phyloP scores from a whole-genome alignment of 176 grass and related monocot species.

The Oropetium thomaeum region DNA sequence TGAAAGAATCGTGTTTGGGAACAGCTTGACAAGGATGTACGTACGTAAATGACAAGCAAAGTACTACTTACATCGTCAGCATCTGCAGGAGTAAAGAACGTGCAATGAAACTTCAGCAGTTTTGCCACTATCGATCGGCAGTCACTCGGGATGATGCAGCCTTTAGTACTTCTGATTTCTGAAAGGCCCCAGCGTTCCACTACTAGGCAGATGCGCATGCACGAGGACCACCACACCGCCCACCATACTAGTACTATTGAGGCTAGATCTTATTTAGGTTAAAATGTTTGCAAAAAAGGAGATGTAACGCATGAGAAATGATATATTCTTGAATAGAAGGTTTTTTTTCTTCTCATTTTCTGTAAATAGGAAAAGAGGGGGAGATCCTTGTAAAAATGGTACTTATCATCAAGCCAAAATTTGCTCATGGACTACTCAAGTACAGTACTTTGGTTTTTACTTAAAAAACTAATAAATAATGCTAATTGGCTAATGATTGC shows the following conservation, averaged over 20 bases:
- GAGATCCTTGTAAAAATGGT: no score
- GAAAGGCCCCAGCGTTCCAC: neutral
- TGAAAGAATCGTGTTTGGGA: neutral
- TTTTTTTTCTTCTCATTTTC: no score
- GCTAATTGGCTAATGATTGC: no score
- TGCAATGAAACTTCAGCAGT: neutral
- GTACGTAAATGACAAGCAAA: constrained; percentile 11
- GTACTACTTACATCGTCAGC: no score
- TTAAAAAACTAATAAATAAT: no score
- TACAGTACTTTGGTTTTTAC: no score
- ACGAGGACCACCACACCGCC: neutral
- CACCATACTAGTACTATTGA: neutral
- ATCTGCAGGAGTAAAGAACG: constrained; percentile 1
- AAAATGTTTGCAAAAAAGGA: neutral
- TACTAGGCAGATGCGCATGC: neutral
- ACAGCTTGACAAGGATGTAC: constrained; percentile 2
- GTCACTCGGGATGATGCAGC: neutral
- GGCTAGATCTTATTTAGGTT: neutral
- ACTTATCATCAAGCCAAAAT: no score
- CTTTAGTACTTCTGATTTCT: no score
- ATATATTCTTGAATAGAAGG: no score
- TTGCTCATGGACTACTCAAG: no score
- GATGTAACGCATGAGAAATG: neutral
- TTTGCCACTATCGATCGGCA: neutral
- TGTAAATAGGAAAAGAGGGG: no score